Conservation (phyloP, 495 filamentous ascomycete species). For the Neurospora sp. region DNA sequence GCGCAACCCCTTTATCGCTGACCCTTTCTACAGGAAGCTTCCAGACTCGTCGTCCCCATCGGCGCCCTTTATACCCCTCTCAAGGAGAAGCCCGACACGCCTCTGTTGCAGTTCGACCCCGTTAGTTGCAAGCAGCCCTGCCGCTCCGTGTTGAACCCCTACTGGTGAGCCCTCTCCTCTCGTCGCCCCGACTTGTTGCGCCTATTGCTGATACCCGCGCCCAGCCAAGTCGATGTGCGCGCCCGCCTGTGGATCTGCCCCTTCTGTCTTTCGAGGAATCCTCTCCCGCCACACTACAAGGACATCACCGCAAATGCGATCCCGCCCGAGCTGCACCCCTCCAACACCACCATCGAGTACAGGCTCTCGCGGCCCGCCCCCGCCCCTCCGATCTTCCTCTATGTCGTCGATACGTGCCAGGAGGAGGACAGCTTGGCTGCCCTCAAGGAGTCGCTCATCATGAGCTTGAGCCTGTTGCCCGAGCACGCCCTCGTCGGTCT, state of each 20-base stretch:
- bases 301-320: constrained; percentile 93
- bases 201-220: constrained; percentile 15
- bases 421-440: constrained; percentile 95
- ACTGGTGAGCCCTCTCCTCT: constrained; percentile 53
- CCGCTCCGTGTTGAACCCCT: constrained; percentile 92
- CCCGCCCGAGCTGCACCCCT: constrained; percentile 87
- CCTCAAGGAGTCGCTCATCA: constrained; percentile 89
- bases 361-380: constrained; percentile 84
- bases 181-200: not conserved
- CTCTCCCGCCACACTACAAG: constrained; percentile 94
- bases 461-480: constrained; percentile 91
- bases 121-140: constrained; percentile 96
- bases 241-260: constrained; percentile 97
- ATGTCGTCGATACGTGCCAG: constrained; percentile 97
- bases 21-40: constrained; percentile 64
- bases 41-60: constrained; percentile 91
- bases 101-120: constrained; percentile 89
- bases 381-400: constrained; percentile 91
- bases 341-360: constrained; percentile 97
- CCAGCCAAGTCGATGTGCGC: constrained; percentile 87
- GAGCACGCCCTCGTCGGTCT: constrained; percentile 89
- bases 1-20: constrained; percentile 4
- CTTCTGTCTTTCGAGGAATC: constrained; percentile 93
- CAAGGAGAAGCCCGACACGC: constrained; percentile 87
- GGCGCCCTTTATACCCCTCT: constrained; percentile 93